Conservation (phyloP, 352 stramenopile genomes). For the Phytophthora sp. region DNA sequence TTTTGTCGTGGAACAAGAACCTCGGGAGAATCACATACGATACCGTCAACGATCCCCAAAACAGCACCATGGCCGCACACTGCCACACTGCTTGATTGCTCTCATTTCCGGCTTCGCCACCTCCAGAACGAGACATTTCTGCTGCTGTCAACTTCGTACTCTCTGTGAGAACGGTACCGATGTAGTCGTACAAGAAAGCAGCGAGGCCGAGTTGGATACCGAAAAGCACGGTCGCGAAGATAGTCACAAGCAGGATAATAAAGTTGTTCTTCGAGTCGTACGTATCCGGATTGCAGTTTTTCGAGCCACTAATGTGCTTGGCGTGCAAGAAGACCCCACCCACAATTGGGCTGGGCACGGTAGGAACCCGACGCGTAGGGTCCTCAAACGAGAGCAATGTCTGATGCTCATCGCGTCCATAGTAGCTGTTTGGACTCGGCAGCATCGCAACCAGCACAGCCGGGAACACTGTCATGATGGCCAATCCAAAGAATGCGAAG, state of each 20-base stretch:
- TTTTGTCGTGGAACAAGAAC: conserved; percentile 80
- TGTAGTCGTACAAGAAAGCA: conserved; percentile 86
- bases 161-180: conserved; percentile 60
- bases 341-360: conserved; percentile 79
- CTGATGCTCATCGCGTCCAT: conserved; percentile 66
- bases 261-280: conserved; percentile 87
- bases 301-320: conserved; percentile 70
- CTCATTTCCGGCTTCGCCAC: conserved; percentile 17
- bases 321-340: conserved; percentile 85
- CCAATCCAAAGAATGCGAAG: conserved; percentile 67
- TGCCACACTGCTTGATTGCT: conserved; percentile 55
- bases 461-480: conserved; percentile 51
- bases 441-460: conserved; percentile 46
- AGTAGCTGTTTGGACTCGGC: conserved; percentile 48
- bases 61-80: conserved; percentile 73
- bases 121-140: conserved; percentile 19
- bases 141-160: conserved; percentile 20
- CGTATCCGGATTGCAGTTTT: conserved; percentile 81
- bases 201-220: conserved; percentile 77
- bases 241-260: conserved; percentile 85
- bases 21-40: conserved; percentile 81
- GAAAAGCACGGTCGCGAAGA: conserved; percentile 78
- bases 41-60: conserved; percentile 72
- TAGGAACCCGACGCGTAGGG: conserved; percentile 74
- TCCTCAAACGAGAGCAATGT: conserved; percentile 74